Evolutionary conservation across 768 basidiomycete species (phyloP), one percentile per base, ranked within the genome.

Genomic region (Tylopilus intermedius): DNA sequence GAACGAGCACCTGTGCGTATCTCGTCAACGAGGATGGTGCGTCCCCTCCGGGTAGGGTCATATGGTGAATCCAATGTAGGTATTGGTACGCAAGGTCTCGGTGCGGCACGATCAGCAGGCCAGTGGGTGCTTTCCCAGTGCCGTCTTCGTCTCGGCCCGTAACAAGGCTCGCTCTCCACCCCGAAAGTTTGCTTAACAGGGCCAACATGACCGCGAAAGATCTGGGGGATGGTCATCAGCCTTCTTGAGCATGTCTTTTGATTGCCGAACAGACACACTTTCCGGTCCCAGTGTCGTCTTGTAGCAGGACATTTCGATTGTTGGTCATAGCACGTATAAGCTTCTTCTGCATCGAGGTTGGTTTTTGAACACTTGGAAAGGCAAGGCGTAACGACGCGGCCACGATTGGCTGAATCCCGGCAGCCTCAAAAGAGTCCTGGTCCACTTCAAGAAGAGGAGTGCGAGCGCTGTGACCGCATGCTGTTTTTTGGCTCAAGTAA

Each of bases 231-330:
- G 45, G 44, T 22, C 6, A 22, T 62, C 5, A 51, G 51, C 22
- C 41, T 53, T 41, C 45, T 32, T 26, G 32, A 30, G 50, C 18
- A 45, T 24, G 13, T 45, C 40, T 10, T 11, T 21, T 8, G 27
- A 9, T 0, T 41, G 40, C 50, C 4, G 9, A 35, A 15, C 46
- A 38, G 15, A 73, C 85, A 54, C 63, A 89, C 88, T 90, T 90
- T 72, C 88, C 89, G 42, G 82, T 80, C 5, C 89, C 88, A n/a
- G 88, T 87, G 24, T 71, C 70, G 56, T 88, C 88, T 56, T 79
- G 83, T 49, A 90, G 59, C 13, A 89, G 67, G 15, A 90, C 73
- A 64, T 90, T 82, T 60, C 77, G 76, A 7, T 75, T 76, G 18
- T 64, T 62, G 29, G 84, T 54, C 8, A 88, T 73, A 15, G 82